Conservation (phyloP, 371 early-diverging fungal genomes). For the Mucor circinelloides region DNA sequence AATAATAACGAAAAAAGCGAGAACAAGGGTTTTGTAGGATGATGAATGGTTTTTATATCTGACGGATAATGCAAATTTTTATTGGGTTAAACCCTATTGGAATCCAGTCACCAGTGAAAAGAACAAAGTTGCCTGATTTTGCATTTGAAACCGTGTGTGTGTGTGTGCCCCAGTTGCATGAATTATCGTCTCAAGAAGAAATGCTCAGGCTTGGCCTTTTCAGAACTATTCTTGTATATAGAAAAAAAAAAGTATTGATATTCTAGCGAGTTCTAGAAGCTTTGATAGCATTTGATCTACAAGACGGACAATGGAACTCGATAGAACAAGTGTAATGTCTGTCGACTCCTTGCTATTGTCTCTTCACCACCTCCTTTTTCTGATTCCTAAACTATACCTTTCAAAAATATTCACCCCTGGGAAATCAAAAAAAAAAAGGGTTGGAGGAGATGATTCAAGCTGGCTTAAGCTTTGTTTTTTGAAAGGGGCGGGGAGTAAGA, state of each 20-base stretch:
- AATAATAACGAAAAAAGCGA: neutral
- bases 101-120: neutral
- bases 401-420: neutral
- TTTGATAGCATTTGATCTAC: neutral
- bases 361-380: neutral
- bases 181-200: neutral
- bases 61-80: neutral
- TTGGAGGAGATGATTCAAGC: no score
- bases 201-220: no score
- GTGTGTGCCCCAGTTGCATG: neutral
- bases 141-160: neutral
- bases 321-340: neutral
- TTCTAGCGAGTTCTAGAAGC: neutral
- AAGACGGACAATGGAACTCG: neutral
- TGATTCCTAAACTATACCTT: neutral
- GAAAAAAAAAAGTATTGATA: neutral
- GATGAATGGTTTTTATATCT: neutral
- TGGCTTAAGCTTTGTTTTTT: no score
- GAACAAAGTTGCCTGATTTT: neutral
- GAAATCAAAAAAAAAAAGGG: no score
- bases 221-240: no score
- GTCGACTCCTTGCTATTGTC: neutral
- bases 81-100: neutral
- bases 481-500: no score
- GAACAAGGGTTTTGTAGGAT: neutral